Conservation (phyloP, 2,329 filamentous ascomycete genomes). For the Colletotrichum sp. region DNA sequence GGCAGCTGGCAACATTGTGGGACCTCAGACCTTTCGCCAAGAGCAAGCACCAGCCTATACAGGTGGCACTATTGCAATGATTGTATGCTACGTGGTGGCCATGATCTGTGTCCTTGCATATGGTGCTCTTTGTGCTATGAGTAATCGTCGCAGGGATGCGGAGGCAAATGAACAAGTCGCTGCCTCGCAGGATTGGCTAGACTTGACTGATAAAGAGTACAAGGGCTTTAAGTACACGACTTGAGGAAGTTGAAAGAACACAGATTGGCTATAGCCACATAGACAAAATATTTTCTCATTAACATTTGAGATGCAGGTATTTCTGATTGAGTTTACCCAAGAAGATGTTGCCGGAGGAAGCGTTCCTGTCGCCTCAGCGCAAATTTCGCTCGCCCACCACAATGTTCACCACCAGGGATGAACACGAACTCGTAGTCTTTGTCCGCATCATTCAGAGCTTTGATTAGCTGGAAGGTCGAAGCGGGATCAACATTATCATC, state of each 20-base stretch:
- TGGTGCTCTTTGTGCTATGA: not conserved
- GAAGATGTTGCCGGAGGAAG: not conserved
- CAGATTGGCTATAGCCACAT: too few relatives aligned
- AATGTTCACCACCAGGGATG: conserved; percentile 24
- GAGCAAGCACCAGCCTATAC: not conserved
- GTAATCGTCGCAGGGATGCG: not conserved
- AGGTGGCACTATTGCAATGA: not conserved
- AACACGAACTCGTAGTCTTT: conserved; percentile 33
- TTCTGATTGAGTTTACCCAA: not conserved
- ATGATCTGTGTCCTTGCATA: not conserved
- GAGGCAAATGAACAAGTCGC: not conserved
- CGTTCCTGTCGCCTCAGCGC: not conserved
- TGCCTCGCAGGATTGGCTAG: not conserved
- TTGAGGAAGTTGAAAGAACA: not conserved
- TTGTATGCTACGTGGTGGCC: not conserved
- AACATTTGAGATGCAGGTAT: not conserved
- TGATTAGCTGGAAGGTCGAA: conserved; percentile 31
- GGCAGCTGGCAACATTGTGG: not conserved
- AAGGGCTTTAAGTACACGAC: not conserved
- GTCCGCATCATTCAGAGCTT: conserved; percentile 28
- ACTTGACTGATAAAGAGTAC: not conserved
- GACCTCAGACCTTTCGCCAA: not conserved
- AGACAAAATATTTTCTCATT: too few relatives aligned
- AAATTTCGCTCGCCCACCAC: not conserved
- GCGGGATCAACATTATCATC: conserved; percentile 33